Conservation (phyloP, 768 basidiomycete species). For the Terana coerulea region DNA sequence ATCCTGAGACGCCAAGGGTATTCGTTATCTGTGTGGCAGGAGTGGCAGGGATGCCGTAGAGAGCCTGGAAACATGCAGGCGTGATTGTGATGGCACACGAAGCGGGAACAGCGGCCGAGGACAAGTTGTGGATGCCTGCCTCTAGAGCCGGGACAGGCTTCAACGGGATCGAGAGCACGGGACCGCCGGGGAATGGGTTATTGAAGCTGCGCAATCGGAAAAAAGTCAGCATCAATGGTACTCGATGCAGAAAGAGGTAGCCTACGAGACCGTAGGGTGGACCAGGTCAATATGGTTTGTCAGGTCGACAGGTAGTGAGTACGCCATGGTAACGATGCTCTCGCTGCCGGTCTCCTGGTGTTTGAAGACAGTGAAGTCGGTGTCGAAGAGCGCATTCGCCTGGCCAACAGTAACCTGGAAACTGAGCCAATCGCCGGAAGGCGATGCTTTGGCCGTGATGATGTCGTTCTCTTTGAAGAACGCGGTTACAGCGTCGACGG, state of each 20-base stretch:
- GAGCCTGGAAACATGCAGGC: slow-evolving; percentile 3
- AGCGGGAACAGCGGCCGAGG: too few relatives aligned
- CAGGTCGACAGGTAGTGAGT: slow-evolving; percentile 33
- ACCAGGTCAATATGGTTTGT: slow-evolving; percentile 31
- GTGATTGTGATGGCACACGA: slow-evolving; percentile 15
- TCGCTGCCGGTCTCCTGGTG: slow-evolving; percentile 26
- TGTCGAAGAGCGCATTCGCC: slow-evolving; percentile 32
- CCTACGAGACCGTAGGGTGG: slow-evolving; percentile 20
- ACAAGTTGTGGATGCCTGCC: too few relatives aligned
- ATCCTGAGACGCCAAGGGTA: slow-evolving; percentile 21
- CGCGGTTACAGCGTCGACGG: slow-evolving; percentile 21
- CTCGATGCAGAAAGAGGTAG: not conserved
- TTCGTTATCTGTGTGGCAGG: slow-evolving; percentile 19
- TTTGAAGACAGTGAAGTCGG: slow-evolving; percentile 33
- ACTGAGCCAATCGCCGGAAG: slow-evolving; percentile 34
- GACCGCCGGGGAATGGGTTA: not conserved
- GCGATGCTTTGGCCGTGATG: slow-evolving; percentile 19
- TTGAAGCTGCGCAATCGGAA: not conserved
- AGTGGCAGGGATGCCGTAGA: slow-evolving; percentile 25
- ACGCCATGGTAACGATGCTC: slow-evolving; percentile 32
- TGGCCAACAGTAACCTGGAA: slow-evolving; percentile 29
- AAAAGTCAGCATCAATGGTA: not conserved
- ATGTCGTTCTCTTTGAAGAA: slow-evolving; percentile 27
- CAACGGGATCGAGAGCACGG: too few relatives aligned
- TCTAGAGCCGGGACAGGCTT: too few relatives aligned